phyloP scores from a whole-genome alignment of 2,329 filamentous ascomycete species.

The Ceratocystis destructans region DNA sequence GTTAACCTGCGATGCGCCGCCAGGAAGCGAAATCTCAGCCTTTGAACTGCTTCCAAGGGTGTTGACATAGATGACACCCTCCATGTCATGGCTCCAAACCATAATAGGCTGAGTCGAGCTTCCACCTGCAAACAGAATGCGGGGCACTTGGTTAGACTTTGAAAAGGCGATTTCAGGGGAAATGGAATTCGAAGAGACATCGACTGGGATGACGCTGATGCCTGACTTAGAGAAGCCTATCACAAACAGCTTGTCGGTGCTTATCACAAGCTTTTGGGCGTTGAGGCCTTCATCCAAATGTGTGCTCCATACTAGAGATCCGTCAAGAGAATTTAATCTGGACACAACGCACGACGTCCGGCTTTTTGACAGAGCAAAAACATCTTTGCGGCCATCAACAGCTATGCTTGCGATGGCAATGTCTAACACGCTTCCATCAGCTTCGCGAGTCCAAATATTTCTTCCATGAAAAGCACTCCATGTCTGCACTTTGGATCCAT shows the following conservation, averaged over 20 bases:
- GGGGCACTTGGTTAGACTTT: conserved; percentile 54
- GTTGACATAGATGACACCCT: conserved; percentile 50
- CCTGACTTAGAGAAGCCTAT: not conserved
- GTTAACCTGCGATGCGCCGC: conserved; percentile 38
- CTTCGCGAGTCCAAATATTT: conserved; percentile 57
- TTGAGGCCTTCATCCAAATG: conserved; percentile 32
- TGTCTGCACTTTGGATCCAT: conserved; percentile 54
- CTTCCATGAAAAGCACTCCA: conserved; percentile 78
- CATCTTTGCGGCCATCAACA: conserved; percentile 51
- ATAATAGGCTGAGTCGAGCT: conserved; percentile 63
- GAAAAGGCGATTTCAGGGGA: conserved; percentile 58
- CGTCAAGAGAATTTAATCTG: conserved; percentile 58
- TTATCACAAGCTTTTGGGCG: not conserved
- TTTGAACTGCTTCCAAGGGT: conserved; percentile 49
- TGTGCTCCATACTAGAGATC: conserved; percentile 56
- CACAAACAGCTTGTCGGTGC: conserved; percentile 7
- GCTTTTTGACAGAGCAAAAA: conserved; percentile 54
- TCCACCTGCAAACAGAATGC: conserved; percentile 56
- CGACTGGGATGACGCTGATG: conserved; percentile 54
- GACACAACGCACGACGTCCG: conserved; percentile 46
- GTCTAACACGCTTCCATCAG: conserved; percentile 48
- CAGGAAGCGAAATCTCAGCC: conserved; percentile 39
- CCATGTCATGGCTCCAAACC: conserved; percentile 54
- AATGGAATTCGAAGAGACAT: conserved; percentile 58
- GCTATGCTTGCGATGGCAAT: conserved; percentile 65